Evolutionary conservation across 169 alveolate genomes (phyloP).

Genomic region (Cryptosporidium parvum): DNA sequence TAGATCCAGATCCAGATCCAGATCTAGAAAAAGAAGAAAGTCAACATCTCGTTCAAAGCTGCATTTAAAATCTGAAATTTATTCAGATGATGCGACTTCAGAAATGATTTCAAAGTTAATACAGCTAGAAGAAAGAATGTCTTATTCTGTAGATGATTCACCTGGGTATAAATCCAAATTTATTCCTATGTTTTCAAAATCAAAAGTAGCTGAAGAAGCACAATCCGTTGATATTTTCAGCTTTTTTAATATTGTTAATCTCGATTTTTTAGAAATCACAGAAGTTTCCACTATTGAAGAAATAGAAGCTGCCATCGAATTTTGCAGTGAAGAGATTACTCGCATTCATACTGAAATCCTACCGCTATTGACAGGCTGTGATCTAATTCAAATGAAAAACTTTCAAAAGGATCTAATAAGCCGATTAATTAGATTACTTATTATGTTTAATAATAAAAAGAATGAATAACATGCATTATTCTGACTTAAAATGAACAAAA

Average conservation of each 20-base stretch:
- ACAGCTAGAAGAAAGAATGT: neutral
- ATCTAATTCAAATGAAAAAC: neutral
- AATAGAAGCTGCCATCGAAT: neutral
- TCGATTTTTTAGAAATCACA: neutral
- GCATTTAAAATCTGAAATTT: neutral
- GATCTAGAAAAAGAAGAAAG: neutral
- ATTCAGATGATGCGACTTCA: neutral
- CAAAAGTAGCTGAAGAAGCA: neutral
- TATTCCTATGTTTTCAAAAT: neutral
- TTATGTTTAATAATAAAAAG: constrained; percentile 10
- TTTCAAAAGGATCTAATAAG: neutral
- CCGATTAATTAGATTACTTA: neutral
- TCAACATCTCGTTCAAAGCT: neutral
- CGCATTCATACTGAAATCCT: neutral
- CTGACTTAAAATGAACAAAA: too few species aligned
- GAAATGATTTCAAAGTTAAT: neutral
- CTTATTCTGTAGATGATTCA: neutral
- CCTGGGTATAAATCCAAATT: neutral
- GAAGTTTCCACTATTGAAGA: neutral
- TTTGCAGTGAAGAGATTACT: neutral
- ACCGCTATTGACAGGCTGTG: constrained; percentile 7
- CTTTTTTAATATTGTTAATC: neutral
- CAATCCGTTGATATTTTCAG: constrained; percentile 1
- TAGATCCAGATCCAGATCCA: neutral
- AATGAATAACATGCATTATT: neutral